Percentiles rank a stretch among this genome's conserved stretches.
Evolutionary conservation across 768 basidiomycete genomes (phyloP).

Genomic region (Melanogaster broomeanus): DNA sequence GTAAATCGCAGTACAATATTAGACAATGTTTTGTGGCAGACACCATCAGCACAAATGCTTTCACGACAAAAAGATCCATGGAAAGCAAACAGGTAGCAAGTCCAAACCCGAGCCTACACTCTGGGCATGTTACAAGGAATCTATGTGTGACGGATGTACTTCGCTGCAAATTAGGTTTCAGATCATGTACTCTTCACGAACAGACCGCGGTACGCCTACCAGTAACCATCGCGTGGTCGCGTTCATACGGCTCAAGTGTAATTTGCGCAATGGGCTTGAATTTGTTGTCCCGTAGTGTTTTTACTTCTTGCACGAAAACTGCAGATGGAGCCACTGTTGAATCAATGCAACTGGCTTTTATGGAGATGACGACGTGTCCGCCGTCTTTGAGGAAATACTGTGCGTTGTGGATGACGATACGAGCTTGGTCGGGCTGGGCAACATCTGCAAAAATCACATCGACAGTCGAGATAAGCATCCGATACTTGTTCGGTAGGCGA

Average conservation of each 20-base stretch:
- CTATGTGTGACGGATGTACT: constrained; percentile 48
- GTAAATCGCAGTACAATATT: constrained; percentile 10
- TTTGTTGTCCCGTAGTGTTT: constrained; percentile 70
- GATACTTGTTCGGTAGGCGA: constrained; percentile 93
- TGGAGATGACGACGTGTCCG: constrained; percentile 92
- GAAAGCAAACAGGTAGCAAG: background rate
- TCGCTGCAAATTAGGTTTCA: constrained; percentile 32
- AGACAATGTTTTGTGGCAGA: constrained; percentile 16
- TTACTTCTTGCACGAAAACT: constrained; percentile 87
- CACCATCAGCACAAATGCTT: constrained; percentile 13
- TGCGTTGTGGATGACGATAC: constrained; percentile 92
- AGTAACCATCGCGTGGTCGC: constrained; percentile 89
- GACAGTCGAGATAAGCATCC: constrained; percentile 93
- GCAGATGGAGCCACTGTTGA: constrained; percentile 90
- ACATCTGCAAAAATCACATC: constrained; percentile 99
- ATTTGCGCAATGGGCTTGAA: constrained; percentile 97
- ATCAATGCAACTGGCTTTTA: constrained; percentile 99
- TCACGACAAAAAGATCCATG: constrained; percentile 2
- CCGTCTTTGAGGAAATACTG: constrained; percentile 94
- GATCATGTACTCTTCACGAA: background rate
- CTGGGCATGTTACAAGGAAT: constrained; percentile 3
- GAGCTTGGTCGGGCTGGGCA: constrained; percentile 98
- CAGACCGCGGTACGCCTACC: constrained; percentile 43
- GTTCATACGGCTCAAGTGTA: constrained; percentile 90
- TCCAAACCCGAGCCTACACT: background rate